Base-by-base conservation (phyloP, 139 green algal species). In the Astrephomene gubernaculifera region DNA sequence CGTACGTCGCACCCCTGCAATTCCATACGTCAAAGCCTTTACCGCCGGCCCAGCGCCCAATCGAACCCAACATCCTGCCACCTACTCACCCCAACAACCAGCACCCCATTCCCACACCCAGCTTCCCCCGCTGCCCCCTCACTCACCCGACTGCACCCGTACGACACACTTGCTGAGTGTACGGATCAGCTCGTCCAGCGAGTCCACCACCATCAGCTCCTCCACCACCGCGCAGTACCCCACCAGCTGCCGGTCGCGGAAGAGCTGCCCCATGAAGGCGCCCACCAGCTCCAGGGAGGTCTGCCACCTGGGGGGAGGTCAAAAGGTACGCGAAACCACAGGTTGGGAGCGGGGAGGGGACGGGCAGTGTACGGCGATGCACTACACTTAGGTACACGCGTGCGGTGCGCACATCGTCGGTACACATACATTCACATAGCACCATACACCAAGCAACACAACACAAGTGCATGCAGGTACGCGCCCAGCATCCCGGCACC, bases 151-250 rank as follows among this genome's bases (percentile, higher is more conserved):
- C 41, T 73, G 76, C 57, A 83, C 60, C 60, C 76, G 60, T 33
- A 72, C 76, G 2, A 85, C 64, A 12, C 79, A 85, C 24, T 44
- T 73, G 27, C 29, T 36, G 14, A 85, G 63, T 39, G 31, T 68
- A 12, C 63, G 63, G 0, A 85, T 60, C 21, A 85, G 79, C 24
- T 75, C 79, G 31, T 85, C 79, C 64, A 85, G 44, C 0, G 31
- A 57, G 44, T 75, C 79, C 44, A 85, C 79, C 43, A 19, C 63
- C 43, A 52, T 54, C 5, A 85, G 79, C 64, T 85, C 79, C 79
- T 85, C 79, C 44, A 57, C 79, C 44, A 75, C 60, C 31, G 24
- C 53, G 21, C 43, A 67, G 64, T 85, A 75, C 0, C 44, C 63
- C 21, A 52, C 31, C 43, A 85, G 60, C 76, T 60, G 76, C 24